A percentile compares a stretch with the other conserved stretches of the same genome.
Conservation (phyloP, 1,139 yeast genomes). For the Taphrina confusa region DNA sequence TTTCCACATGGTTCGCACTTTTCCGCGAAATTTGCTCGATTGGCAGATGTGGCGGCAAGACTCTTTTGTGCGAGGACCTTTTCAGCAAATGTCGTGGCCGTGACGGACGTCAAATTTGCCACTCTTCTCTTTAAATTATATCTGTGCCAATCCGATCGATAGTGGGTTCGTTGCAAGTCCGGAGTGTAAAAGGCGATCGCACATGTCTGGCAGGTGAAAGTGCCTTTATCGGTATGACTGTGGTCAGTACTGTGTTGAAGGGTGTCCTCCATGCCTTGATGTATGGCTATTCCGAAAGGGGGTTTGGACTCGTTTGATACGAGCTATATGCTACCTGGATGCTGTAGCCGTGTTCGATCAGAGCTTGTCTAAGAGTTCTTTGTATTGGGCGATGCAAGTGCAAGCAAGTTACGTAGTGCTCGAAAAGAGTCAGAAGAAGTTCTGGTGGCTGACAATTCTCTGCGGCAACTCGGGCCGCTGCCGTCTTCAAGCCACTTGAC, state of each 20-base stretch:
- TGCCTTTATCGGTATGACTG: conserved; percentile 12
- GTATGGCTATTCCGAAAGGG: no score
- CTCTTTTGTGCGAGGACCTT: conserved; percentile 56
- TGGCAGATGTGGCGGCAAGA: conserved; percentile 49
- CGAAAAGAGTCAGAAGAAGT: no score
- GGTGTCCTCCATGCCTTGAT: conserved; percentile 25
- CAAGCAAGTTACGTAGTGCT: no score
- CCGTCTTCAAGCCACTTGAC: no score
- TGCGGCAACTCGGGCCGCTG: no score
- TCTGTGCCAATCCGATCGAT: conserved; percentile 96
- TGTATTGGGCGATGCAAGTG: no score
- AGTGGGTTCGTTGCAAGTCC: conserved; percentile 80
- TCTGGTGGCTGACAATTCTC: no score
- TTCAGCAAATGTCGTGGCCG: conserved; percentile 79
- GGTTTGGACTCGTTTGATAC: no score
- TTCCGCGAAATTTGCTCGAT: conserved; percentile 39
- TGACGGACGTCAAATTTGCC: conserved; percentile 76
- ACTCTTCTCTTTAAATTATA: conserved; percentile 90
- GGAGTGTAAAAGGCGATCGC: conserved; percentile 73
- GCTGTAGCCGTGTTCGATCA: no score
- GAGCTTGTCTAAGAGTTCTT: no score
- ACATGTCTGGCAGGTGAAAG: conserved; percentile 80
- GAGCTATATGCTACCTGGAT: no score
- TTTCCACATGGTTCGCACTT: conserved; percentile 41
- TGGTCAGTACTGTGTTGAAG: conserved; percentile 16